These are phyloP conservation scores for Acer negundo DNA, from an alignment of 345 rosid genomes.

Conservation along the genomic window DNA sequence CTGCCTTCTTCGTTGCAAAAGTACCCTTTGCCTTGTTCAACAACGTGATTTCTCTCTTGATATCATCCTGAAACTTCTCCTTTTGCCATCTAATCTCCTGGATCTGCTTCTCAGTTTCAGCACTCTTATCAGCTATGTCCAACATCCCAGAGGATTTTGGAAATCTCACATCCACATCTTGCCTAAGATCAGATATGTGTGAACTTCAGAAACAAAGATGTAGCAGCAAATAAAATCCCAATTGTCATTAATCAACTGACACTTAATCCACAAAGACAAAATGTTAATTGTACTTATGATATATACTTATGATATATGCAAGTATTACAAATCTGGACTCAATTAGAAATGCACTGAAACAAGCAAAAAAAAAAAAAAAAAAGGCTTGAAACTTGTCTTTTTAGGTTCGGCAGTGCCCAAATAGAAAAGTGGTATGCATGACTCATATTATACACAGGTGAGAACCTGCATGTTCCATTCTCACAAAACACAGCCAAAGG, in stretches of 20 bases:
- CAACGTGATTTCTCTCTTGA: conserved; percentile 64
- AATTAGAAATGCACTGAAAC: not conserved
- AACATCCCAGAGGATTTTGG: conserved; percentile 44
- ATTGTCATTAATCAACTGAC: not conserved
- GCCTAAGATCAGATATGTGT: conserved; percentile 38
- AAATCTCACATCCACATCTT: conserved; percentile 66
- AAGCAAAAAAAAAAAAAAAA: not conserved
- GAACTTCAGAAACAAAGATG: conserved; percentile 15
- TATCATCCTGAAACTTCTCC: conserved; percentile 64
- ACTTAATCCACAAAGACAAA: not conserved
- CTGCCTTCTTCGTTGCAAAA: conserved; percentile 76
- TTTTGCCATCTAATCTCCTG: conserved; percentile 64
- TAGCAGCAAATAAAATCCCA: conserved; percentile 8
- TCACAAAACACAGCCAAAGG: too few species aligned
- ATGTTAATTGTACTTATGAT: not conserved
- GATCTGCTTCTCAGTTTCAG: conserved; percentile 62
- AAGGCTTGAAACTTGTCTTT: not conserved
- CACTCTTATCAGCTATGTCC: conserved; percentile 32
- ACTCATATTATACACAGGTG: not conserved
- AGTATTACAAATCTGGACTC: not conserved
- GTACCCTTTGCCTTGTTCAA: conserved; percentile 38
- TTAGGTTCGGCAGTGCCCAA: not conserved
- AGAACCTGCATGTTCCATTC: too few species aligned
- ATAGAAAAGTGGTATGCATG: not conserved
- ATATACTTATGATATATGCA: conserved; percentile 1